Evolutionary conservation across 179 eudicot genomes (phyloP), one percentile per base, ranked within the genome.

Genomic region (Spinacia oleracea): DNA sequence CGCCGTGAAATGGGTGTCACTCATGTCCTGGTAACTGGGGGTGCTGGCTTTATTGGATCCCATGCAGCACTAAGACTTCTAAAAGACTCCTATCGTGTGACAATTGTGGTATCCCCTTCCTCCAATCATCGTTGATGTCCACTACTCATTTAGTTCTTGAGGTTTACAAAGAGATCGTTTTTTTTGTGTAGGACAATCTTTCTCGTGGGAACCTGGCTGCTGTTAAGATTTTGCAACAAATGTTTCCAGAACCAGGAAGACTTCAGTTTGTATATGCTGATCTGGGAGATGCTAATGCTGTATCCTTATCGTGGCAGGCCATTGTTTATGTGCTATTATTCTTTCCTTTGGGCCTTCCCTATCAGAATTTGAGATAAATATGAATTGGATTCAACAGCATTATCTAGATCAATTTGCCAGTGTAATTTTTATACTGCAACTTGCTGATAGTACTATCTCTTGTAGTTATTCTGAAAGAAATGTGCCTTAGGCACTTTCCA

Each of bases 41-140:
- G 99, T 72, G 99, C 98, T 75, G 99, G 98, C 55, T 96, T 89
- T 81, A 96, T 96, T 83, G 99, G 99, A 32, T 96, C 98, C 11
- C 99, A 96, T 87, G 99, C 99, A 76, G 87, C 94, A 58, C 75
- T 96, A 48, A 88, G 99, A 35, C 99, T 96, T 83, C 77, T 96
- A 11, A 89, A 89, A 79, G 98, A 96, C 80, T 86, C 89, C 21
- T 84, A 93, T 72, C 96, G 99, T 71, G 99, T 96, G 81, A 93
- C 99, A 40, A 91, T 93, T 84, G 98, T 96, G 98, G 99, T 96
- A 90, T 67, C 25, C 75, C 78, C 27, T 29, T 59, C 53, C n/a
- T 59, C 64, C 53, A 58, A 35, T 62, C 46, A 40, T 75, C 23
- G 32, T 15, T 14, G 20, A 60, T 45, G 7, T 70, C 55, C 32